phyloP scores from a whole-genome alignment of 1,284 basidiomycete species.

The Apiotrichum siamense region DNA sequence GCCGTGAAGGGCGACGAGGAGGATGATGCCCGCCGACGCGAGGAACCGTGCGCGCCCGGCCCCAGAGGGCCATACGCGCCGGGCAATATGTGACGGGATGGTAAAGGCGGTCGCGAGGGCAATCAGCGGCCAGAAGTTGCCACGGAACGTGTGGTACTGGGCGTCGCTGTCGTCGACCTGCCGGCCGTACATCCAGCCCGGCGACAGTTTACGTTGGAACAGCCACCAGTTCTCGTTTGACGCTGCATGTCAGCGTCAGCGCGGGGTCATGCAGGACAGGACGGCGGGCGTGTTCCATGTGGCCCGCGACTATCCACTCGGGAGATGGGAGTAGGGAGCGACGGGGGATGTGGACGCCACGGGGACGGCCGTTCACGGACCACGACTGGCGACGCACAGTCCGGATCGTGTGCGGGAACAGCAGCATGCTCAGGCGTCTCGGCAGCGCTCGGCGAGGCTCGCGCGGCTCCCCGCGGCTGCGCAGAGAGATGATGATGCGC shows the following conservation, averaged over 20 bases:
- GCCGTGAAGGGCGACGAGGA: constrained; percentile 79
- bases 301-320: no score
- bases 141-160: constrained; percentile 76
- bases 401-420: no score
- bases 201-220: constrained; percentile 59
- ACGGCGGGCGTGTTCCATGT: no score
- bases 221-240: constrained; percentile 64
- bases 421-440: no score
- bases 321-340: no score
- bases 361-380: no score
- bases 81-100: constrained; percentile 26
- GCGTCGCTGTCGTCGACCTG: constrained; percentile 72
- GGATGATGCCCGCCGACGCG: constrained; percentile 56
- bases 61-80: neutral
- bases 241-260: constrained; percentile 5
- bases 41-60: constrained; percentile 43
- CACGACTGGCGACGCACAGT: no score
- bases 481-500: no score
- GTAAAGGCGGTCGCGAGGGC: constrained; percentile 52
- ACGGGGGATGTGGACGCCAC: no score
- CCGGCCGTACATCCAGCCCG: constrained; percentile 52
- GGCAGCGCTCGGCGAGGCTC: no score
- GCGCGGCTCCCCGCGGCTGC: no score
- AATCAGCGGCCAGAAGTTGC: constrained; percentile 61
- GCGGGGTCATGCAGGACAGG: no score